Base-by-base conservation (phyloP, 2,329 filamentous ascomycete species). In the Fusarium goolgardi region DNA sequence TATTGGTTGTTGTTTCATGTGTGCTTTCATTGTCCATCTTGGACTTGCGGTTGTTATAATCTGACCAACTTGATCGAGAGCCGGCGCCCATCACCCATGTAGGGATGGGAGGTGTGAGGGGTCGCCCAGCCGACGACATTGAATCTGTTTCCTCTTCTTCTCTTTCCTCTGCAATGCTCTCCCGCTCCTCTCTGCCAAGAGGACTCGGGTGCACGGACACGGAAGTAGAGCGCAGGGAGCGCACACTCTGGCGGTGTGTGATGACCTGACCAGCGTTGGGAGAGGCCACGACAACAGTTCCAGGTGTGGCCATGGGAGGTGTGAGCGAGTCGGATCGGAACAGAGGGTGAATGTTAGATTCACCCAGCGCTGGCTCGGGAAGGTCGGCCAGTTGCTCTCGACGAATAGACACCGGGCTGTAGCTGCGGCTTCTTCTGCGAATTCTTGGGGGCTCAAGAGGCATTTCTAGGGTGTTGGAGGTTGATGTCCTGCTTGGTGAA, bases 341-440 rank as follows among this genome's bases (percentile, higher is more conserved):
- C 5, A 94, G 83, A 11, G 91, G 91, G 76, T 94, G 91, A 45
- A 94, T 93, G 73, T 93, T 88, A 5, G 88, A 83, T 75, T 94
- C 90, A 71, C 83, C 80, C 67, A 80, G 65, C 15, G 72, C 75
- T 41, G 59, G 59, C 49, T 63, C 57, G 7, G 57, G 88, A 3
- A 88, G 83, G 75, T 94, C 90, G 71, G 83, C 80, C 69, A 65
- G 59, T 31, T 65, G 64, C 62, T 80, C 77, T 21, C 76, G 76
- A 10, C 74, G 72, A 32, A 72, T 74, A 13, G 78, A 59, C 13
- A 78, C 71, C 7, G 85, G 83, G 70, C 84, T 87, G 73, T 81
- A 84, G 73, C 85, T 88, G 60, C 85, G 81, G 63, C 83, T 85
- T 46, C 84, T 79, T 34, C 78, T 76, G 12, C 78, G 77, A 7